phyloP scores from a whole-genome alignment of 2,329 filamentous ascomycete genomes.

The Juglanconis oblonga region DNA sequence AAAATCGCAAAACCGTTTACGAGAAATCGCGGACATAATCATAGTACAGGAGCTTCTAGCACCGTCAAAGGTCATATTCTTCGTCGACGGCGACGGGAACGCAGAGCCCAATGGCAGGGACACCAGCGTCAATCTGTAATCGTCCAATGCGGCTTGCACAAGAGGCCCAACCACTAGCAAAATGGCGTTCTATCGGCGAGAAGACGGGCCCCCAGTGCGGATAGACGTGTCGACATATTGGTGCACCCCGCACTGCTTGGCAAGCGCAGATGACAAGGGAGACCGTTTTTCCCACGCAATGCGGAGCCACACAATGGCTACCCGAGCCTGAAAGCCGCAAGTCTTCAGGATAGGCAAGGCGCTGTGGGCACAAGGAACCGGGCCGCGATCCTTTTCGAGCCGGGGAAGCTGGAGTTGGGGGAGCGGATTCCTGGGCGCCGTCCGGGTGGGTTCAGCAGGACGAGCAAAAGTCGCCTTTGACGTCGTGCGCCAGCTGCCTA shows the following conservation, averaged over 20 bases:
- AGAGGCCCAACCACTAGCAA: neutral
- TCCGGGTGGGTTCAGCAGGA: neutral
- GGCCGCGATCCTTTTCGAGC: slow-evolving; percentile 2
- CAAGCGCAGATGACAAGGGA: neutral
- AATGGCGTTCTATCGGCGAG: neutral
- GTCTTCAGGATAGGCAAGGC: slow-evolving; percentile 1
- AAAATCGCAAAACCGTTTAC: too few species aligned
- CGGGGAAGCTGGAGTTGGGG: neutral
- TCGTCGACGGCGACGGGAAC: too few species aligned
- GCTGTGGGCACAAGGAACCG: neutral
- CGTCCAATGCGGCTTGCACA: neutral
- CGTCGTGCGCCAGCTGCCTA: neutral
- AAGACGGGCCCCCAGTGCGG: neutral
- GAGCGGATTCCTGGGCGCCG: neutral
- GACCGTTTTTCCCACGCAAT: neutral
- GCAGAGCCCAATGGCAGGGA: neutral
- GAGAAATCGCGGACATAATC: too few species aligned
- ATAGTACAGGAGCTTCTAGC: too few species aligned
- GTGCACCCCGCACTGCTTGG: too few species aligned
- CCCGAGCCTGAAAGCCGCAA: neutral
- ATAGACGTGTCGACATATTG: neutral
- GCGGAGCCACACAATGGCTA: neutral
- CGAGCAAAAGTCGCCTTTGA: neutral
- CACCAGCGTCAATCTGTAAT: neutral
- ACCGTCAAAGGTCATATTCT: too few species aligned